Percentiles rank a stretch among this genome's conserved stretches.
phyloP scores from a whole-genome alignment of 441 rosid genomes.

The Erodium texanum region DNA sequence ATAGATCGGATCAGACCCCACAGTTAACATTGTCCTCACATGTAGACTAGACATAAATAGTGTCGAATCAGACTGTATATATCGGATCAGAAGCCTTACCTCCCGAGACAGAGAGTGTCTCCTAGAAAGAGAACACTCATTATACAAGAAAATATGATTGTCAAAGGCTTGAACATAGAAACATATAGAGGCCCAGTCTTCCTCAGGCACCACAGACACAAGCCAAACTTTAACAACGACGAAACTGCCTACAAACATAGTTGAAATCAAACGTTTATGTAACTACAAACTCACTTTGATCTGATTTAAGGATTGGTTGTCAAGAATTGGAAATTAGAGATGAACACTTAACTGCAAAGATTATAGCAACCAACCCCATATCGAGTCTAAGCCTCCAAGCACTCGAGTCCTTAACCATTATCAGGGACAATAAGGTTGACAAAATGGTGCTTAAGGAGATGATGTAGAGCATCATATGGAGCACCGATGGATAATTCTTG shows the following conservation, averaged over 20 bases:
- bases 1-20: too few relatives aligned
- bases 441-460: slow-evolving; percentile 19
- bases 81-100: slow-evolving; percentile 16
- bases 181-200: slow-evolving; percentile 30
- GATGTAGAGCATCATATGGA: slow-evolving; percentile 25
- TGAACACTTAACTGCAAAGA: too few relatives aligned
- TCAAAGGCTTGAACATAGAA: slow-evolving; percentile 39
- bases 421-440: too few relatives aligned
- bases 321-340: too few relatives aligned
- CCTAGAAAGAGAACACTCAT: slow-evolving; percentile 24
- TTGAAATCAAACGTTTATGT: slow-evolving; percentile 23
- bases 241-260: slow-evolving; percentile 8
- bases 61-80: too few relatives aligned
- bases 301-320: too few relatives aligned
- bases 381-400: too few relatives aligned
- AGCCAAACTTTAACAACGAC: not conserved
- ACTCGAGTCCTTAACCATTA: too few relatives aligned
- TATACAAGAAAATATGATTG: slow-evolving; percentile 22
- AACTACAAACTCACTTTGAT: too few relatives aligned
- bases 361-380: too few relatives aligned
- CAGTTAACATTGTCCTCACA: too few relatives aligned
- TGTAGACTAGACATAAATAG: too few relatives aligned
- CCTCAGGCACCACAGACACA: slow-evolving; percentile 23
- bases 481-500: slow-evolving; percentile 32
- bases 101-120: slow-evolving; percentile 30